Evolutionary conservation across 1,139 yeast genomes (phyloP).

Genomic region (Diutina catenulata): DNA sequence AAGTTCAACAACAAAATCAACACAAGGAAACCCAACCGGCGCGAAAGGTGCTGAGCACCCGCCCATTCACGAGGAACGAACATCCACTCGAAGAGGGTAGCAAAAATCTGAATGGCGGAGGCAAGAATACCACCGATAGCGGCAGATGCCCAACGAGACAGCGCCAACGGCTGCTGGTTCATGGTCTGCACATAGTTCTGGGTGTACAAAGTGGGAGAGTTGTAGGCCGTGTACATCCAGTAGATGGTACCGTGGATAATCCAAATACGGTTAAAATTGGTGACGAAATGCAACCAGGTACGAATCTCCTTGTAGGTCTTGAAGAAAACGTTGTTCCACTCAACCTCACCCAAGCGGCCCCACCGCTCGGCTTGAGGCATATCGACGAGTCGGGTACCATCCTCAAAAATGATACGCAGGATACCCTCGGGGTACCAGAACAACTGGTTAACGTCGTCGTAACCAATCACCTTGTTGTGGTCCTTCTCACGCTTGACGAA

Average conservation of each 20-base stretch:
- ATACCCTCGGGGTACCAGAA: constrained; percentile 99
- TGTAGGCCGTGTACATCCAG: constrained; percentile 93
- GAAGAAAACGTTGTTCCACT: constrained; percentile 87
- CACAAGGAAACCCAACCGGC: constrained; percentile 71
- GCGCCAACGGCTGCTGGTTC: constrained; percentile 76
- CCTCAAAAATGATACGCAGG: constrained; percentile 80
- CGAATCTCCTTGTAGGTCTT: constrained; percentile 94
- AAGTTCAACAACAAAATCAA: constrained; percentile 59
- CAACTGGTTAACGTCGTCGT: constrained; percentile 96
- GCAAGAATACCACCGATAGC: constrained; percentile 93
- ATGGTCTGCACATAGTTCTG: constrained; percentile 71
- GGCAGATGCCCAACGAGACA: constrained; percentile 85
- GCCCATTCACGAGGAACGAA: constrained; percentile 98
- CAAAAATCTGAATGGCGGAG: constrained; percentile 64
- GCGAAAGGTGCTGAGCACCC: constrained; percentile 92
- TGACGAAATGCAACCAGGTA: constrained; percentile 94
- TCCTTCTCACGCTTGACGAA: constrained; percentile 95
- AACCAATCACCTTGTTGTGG: constrained; percentile 89
- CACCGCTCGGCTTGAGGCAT: constrained; percentile 84
- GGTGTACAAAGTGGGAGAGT: constrained; percentile 86
- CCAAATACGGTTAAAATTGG: constrained; percentile 98
- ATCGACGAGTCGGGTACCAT: constrained; percentile 85
- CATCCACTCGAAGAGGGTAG: constrained; percentile 89
- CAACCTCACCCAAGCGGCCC: constrained; percentile 81
- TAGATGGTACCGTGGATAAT: constrained; percentile 77